Percentiles rank a stretch among this genome's conserved stretches.
Evolutionary conservation across 2,329 filamentous ascomycete genomes (phyloP).

Genomic region (Phyllosticta paracitricarpa): DNA sequence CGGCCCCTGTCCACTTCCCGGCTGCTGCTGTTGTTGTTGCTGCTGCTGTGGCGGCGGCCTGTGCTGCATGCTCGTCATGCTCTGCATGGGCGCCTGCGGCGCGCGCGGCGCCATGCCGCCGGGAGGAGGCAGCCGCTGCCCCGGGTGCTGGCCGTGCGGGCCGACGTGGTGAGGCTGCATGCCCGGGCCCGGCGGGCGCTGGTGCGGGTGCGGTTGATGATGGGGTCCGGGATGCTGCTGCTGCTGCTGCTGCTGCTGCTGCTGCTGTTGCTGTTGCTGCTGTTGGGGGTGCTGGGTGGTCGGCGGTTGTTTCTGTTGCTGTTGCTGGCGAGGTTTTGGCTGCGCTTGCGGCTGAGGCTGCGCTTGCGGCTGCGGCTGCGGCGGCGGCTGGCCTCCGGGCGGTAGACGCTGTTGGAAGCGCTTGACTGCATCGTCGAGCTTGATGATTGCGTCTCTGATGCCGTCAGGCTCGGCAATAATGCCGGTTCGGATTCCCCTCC

Average conservation of each 20-base stretch:
- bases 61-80: background rate
- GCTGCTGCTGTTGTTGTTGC: background rate
- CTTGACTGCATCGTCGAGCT: constrained; percentile 28
- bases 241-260: background rate
- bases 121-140: background rate
- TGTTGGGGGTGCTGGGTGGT: background rate
- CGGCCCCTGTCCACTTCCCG: background rate
- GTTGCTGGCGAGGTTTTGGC: background rate
- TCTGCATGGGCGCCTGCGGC: background rate
- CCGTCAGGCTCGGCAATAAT: constrained; percentile 28
- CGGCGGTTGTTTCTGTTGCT: constrained; percentile 1
- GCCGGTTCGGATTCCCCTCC: constrained; percentile 29
- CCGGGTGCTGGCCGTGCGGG: background rate
- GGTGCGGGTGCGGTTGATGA: background rate
- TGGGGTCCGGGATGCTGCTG: background rate
- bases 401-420: background rate
- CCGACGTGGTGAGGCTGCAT: background rate
- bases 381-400: background rate
- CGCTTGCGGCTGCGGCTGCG: too few relatives aligned
- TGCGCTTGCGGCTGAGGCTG: background rate
- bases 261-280: background rate
- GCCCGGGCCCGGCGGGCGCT: background rate
- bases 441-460: constrained; percentile 25
- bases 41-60: background rate
- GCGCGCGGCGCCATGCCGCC: background rate